Base-by-base conservation (phyloP, 2,329 filamentous ascomycete genomes). In the Berkeleyomyces basicola region DNA sequence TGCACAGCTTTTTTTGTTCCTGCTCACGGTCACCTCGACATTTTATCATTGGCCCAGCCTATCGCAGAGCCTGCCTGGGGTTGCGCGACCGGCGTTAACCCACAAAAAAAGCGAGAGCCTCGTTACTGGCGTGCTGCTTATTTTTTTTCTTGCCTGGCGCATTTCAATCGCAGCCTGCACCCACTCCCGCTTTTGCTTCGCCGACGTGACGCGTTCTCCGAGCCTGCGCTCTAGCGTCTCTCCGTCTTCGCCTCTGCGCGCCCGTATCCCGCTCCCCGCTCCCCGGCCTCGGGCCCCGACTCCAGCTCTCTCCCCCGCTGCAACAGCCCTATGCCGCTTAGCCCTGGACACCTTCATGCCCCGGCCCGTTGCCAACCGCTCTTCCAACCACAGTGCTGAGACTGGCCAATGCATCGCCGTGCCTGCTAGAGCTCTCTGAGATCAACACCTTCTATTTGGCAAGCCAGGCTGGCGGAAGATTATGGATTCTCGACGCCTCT, bases 401-500 rank as follows among this genome's bases (percentile, higher is more conserved):
- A 51, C 60, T 57, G 63, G 63, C 47, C 60, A 57, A 62, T 47
- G 47, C 57, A 40, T 59, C 44, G 58, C 39, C 40, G 60, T 49
- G 57, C 57, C 57, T 60, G 53, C 31, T 57, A 44, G 55, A 61
- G 49, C 58, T 43, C 59, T 37, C 10, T 46, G 59, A 39, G 62
- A 58, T 61, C 61, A 61, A 42, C 23, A 46, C 51, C 59, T 46
- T 31, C 31, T 51, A 44, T 61, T 58, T 58, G 59, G 59, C 62
- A 61, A 57, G 57, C 44, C 47, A 59, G 62, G 59, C 62, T 59
- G 59, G 51, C 53, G 58, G 16, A 62, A 47, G 63, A 64, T 64
- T 64, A 64, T 64, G 63, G 63, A 64, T 64, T 62, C 57, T 62
- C 61, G 43, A 57, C 63, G 60, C 57, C 58, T 61, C 58, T 60